Percentiles rank a stretch among this genome's conserved stretches.
These are phyloP conservation scores for Quercus engelmannii DNA, from an alignment of 306 rosid genomes.

Conservation along the genomic window DNA sequence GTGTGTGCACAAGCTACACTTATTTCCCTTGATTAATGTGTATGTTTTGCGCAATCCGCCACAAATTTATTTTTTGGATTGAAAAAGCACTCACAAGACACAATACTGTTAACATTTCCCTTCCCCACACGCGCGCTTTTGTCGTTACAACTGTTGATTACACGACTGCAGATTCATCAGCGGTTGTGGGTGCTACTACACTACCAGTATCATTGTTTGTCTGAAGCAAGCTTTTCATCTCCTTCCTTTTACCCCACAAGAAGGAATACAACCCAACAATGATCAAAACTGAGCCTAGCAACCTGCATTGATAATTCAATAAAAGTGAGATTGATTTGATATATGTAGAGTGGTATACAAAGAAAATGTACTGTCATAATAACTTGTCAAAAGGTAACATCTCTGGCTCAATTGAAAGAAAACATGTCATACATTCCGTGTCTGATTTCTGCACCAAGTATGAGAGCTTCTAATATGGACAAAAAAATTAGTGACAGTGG, in stretches of 20 bases:
- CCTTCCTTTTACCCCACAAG: conserved; percentile 54
- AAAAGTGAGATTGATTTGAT: not conserved
- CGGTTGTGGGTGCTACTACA: conserved; percentile 6
- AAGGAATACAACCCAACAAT: conserved; percentile 52
- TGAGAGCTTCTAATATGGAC: conserved; percentile 44
- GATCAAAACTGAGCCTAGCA: conserved; percentile 57
- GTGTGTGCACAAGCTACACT: too few relatives aligned
- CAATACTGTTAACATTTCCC: too few relatives aligned
- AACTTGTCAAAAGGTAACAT: not conserved
- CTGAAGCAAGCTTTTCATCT: conserved; percentile 4
- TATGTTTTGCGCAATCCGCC: too few relatives aligned
- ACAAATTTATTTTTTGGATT: too few relatives aligned
- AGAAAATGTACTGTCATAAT: not conserved
- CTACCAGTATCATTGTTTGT: conserved; percentile 5
- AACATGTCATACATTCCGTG: conserved; percentile 44
- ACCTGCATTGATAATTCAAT: conserved; percentile 27
- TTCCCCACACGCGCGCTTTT: too few relatives aligned
- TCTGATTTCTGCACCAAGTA: conserved; percentile 47
- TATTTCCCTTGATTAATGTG: too few relatives aligned
- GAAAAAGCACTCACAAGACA: too few relatives aligned
- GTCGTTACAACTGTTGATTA: conserved; percentile 6
- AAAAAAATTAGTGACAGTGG: conserved; percentile 63
- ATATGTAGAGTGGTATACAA: not conserved
- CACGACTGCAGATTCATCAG: not conserved
- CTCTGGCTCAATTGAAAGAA: not conserved